Percentiles rank a stretch among this genome's conserved stretches.
Evolutionary conservation across 805 yeast species (phyloP).

Genomic region (Hanseniaspora hatyaiensis): DNA sequence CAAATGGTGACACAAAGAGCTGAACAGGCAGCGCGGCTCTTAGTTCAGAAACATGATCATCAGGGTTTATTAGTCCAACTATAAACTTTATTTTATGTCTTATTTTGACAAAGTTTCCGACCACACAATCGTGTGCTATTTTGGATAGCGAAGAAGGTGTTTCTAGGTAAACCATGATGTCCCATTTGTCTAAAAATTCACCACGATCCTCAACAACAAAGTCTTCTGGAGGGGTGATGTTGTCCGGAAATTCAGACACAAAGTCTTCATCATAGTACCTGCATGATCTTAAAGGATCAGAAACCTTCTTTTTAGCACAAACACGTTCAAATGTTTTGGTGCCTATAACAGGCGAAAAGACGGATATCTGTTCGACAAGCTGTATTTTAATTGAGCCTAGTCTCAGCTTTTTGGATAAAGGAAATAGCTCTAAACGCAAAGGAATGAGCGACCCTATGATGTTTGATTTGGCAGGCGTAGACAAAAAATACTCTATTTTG

Average conservation of each 20-base stretch:
- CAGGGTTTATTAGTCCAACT: constrained; percentile 70
- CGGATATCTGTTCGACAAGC: constrained; percentile 56
- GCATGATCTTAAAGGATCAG: constrained; percentile 30
- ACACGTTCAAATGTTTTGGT: constrained; percentile 51
- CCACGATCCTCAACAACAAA: constrained; percentile 24
- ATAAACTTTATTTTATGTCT: constrained; percentile 79
- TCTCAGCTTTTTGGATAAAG: constrained; percentile 66
- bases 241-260: constrained; percentile 31
- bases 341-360: constrained; percentile 47
- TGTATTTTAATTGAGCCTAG: constrained; percentile 63
- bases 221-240: neutral
- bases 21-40: constrained; percentile 80
- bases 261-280: constrained; percentile 25
- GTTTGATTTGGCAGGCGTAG: constrained; percentile 75
- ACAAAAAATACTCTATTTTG: constrained; percentile 79
- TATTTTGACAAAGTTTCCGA: constrained; percentile 59
- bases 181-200: constrained; percentile 56
- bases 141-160: constrained; percentile 64
- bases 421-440: constrained; percentile 59
- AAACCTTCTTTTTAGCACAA: constrained; percentile 41
- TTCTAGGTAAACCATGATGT: constrained; percentile 44
- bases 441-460: constrained; percentile 78
- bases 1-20: constrained; percentile 69
- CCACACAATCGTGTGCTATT: constrained; percentile 79
- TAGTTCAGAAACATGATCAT: constrained; percentile 84